phyloP scores from a whole-genome alignment of 441 rosid species.

The Geranium incanum region DNA sequence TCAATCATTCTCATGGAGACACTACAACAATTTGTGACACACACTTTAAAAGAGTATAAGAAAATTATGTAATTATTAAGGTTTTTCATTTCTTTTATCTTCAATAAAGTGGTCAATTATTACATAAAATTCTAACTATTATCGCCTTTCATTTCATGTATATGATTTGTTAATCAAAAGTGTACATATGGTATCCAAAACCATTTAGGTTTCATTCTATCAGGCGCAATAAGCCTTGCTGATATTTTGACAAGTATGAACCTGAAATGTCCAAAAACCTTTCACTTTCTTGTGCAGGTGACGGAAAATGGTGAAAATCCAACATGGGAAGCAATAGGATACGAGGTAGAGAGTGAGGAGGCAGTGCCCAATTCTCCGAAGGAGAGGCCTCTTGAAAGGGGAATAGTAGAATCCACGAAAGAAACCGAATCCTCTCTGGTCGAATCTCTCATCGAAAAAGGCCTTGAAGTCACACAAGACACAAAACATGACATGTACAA shows the following conservation, averaged over 20 bases:
- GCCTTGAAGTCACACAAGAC: constrained; percentile 41
- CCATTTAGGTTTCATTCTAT: no score
- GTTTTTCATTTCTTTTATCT: no score
- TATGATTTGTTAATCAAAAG: no score
- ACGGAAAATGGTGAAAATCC: constrained; percentile 52
- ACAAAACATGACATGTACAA: constrained; percentile 22
- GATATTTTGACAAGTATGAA: background rate
- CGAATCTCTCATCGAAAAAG: constrained; percentile 45
- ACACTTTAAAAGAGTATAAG: no score
- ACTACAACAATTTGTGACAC: no score
- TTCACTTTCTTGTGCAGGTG: constrained; percentile 33
- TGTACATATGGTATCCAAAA: no score
- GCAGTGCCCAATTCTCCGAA: constrained; percentile 11
- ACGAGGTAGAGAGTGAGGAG: constrained; percentile 26
- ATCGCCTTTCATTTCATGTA: no score
- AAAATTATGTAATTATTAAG: no score
- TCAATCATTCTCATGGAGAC: no score
- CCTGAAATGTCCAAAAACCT: background rate
- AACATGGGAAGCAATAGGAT: constrained; percentile 68
- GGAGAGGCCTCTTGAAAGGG: constrained; percentile 62
- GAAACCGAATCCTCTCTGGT: constrained; percentile 44
- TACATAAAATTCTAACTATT: no score
- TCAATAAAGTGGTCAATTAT: no score
- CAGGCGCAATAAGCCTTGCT: background rate
- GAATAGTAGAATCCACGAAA: constrained; percentile 48